These are phyloP conservation scores for Chytriomyces confervae DNA, from an alignment of 192 early-diverging fungal species.

Conservation along the genomic window DNA sequence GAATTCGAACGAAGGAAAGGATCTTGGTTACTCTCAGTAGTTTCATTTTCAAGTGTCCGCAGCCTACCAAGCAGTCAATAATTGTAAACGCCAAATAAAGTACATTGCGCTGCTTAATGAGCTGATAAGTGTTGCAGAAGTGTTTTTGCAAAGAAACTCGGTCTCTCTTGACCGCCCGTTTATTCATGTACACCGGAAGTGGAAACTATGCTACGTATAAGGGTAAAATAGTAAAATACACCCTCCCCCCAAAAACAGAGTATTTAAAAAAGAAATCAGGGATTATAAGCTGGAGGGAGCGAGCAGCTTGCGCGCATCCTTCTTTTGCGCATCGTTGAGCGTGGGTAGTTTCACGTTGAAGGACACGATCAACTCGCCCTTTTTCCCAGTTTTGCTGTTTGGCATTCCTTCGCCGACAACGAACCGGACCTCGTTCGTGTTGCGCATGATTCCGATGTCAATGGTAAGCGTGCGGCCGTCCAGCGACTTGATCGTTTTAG, in stretches of 20 bases:
- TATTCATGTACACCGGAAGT: no score
- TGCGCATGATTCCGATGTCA: constrained; percentile 68
- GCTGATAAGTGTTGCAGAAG: no score
- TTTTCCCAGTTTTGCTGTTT: constrained; percentile 80
- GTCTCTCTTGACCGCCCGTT: no score
- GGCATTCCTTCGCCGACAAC: constrained; percentile 92
- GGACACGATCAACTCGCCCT: constrained; percentile 87
- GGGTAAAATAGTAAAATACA: no score
- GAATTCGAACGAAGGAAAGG: constrained; percentile 23
- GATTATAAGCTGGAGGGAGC: not conserved
- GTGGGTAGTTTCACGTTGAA: constrained; percentile 83
- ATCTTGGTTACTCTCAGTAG: constrained; percentile 29
- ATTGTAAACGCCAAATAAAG: not conserved
- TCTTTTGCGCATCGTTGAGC: constrained; percentile 76
- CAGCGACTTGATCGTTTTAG: constrained; percentile 72
- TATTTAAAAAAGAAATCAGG: not conserved
- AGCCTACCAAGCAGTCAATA: not conserved
- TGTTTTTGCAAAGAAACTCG: no score
- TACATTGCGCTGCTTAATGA: not conserved
- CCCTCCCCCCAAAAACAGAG: not conserved
- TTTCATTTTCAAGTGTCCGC: not conserved
- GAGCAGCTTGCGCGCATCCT: constrained; percentile 10
- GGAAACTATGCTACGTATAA: no score
- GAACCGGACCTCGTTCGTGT: constrained; percentile 72
- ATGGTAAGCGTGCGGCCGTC: constrained; percentile 77